These are phyloP conservation scores for Trichaptum fuscoviolaceum DNA, from an alignment of 768 basidiomycete species.

Conservation along the genomic window DNA sequence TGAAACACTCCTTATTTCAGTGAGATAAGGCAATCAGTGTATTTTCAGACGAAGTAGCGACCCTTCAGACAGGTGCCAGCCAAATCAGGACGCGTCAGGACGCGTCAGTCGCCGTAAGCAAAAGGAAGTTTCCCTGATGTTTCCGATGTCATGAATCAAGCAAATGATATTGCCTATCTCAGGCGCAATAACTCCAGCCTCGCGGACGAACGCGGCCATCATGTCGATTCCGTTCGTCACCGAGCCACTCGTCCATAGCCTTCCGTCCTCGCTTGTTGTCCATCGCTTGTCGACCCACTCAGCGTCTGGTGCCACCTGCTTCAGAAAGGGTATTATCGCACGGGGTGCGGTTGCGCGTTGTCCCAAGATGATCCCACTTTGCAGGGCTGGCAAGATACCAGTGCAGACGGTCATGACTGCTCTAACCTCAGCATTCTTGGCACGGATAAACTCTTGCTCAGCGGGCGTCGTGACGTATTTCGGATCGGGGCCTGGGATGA, in stretches of 20 bases:
- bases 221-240: neutral
- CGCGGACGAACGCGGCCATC: neutral
- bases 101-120: too few relatives aligned
- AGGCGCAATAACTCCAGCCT: neutral
- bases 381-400: neutral
- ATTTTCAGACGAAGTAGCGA: too few relatives aligned
- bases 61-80: too few relatives aligned
- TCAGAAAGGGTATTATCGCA: neutral
- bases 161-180: neutral
- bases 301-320: neutral
- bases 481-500: neutral
- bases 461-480: neutral
- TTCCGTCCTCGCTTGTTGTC: neutral
- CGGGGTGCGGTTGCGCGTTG: neutral
- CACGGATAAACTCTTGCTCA: neutral
- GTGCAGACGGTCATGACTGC: neutral
- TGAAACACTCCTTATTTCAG: too few relatives aligned
- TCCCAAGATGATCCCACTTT: neutral
- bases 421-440: neutral
- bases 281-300: slow-evolving; percentile 1
- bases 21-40: too few relatives aligned
- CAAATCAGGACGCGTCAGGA: too few relatives aligned
- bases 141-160: neutral
- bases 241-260: neutral
- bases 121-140: too few relatives aligned